Evolutionary conservation across 1,284 basidiomycete genomes (phyloP), one percentile per base, ranked within the genome.

Genomic region (Puccinia triticina): DNA sequence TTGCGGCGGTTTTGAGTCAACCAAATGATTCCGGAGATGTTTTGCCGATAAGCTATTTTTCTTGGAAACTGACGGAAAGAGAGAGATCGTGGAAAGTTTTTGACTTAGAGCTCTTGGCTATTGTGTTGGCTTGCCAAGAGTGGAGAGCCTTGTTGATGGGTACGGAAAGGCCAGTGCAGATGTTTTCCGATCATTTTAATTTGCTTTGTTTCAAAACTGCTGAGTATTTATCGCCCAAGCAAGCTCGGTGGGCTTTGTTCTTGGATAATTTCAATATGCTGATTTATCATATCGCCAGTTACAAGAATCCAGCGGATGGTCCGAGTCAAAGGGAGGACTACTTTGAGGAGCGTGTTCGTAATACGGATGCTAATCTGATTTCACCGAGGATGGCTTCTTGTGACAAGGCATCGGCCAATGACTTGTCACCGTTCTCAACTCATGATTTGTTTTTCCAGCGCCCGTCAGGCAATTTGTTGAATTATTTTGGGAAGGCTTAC

Each of bases 21-120:
- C 81, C 8, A n/a, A 69, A 72, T 55, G 21, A 18, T 14, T n/a
- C 59, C 8, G 32, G 76, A 12, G n/a, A 83, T 2, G n/a, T 76
- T 2, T 67, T 61, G 16, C 83, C 83, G 16, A 69, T 84, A 16
- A 57, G 53, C 29, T 84, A 37, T 77, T 61, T n/a, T 66, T 83
- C 77, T 5, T 29, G 83, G 29, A 82, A 81, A 48, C 69, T 83
- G 14, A 21, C 83, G 64, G n/a, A 77, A 40, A 53, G 59, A 18
- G 77, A 83, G 43, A 29, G 74, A 53, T 16, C 77, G 5, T 77
- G 61, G 57, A 23, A 32, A 16, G 29, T 64, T 37, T 53, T 46
- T 50, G 75, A 77, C n/a, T 29, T 64, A 16, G 77, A 78, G 50
- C 26, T 78, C 8, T n/a, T 40, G 23, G 77, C 77, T 7, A 40